Evolutionary conservation across 2,329 filamentous ascomycete genomes (phyloP), one percentile per base, ranked within the genome.

Genomic region (Ophiocordyceps camponoti-saundersi): DNA sequence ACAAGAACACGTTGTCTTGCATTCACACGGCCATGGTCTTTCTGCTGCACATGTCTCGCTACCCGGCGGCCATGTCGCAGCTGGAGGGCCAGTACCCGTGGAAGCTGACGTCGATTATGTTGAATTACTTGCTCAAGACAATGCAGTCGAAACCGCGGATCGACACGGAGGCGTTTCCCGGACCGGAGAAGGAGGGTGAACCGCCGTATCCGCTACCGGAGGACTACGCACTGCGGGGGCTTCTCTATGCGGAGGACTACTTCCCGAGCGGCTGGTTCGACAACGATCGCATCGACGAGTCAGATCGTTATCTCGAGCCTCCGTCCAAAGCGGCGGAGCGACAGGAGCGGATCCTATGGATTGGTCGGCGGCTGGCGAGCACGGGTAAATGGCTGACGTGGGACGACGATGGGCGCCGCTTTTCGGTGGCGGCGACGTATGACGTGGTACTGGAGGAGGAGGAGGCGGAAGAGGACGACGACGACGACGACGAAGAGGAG

Each of bases 191-290:
- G 39, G 34, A 64, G 36, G 40, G 44, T 2, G 61, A 62, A 1
- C 57, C 67, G 0, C 67, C 67, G 1, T 65, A 70, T 1, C 80
- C 82, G 0, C 58, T 87, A 0, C 79, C 80, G 0, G 83, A 87
- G 44, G 83, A 88, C 50, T 85, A 77, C 52, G 69, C 74, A 0
- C 70, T 85, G 47, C 69, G 79, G 1, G 82, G 82, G 0, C 63
- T 84, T 1, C 58, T 78, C 2, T 85, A 77, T 65, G 65, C 71
- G 0, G 68, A 77, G 2, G 65, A 67, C 12, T 80, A 80, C 48
- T 79, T 75, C 46, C 78, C 79, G 0, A 48, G 60, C 0, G 62
- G 67, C 1, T 84, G 75, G 74, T 85, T 85, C 54, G 53, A 57
- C 0, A 67, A 69, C 10, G 69, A 71, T 1, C 71, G 72, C 48